Evolutionary conservation across 2,329 filamentous ascomycete species (phyloP), one percentile per base, ranked within the genome.

Genomic region (Calonectria hawksworthii): DNA sequence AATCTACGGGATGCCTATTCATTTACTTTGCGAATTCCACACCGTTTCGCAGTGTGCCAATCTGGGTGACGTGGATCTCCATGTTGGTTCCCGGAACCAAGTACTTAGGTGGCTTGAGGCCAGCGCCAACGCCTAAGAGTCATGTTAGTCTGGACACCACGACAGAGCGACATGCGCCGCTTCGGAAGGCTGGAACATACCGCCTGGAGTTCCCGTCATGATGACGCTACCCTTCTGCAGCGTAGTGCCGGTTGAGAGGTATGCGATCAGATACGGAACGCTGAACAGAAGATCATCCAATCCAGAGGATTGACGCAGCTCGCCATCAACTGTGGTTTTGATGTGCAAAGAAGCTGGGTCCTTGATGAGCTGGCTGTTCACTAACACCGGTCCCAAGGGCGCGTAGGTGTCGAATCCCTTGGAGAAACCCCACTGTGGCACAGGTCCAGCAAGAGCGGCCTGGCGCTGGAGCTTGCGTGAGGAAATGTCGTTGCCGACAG

Each of bases 401-500:
- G 87, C 89, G 76, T 87, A 90, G 0, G 86, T 88, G 78, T 90
- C 88, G 2, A 86, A 83, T 0, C 85, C 87, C 78, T 90, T 90
- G 63, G 69, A 73, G 70, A 61, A 76, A 8, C 47, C 26, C 73
- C 89, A 86, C 47, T 76, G 74, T 1, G 72, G 72, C n/a, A 74
- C 66, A 8, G 28, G 26, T 1, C 72, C 72, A 2, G 66, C 67
- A 4, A 44, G 14, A 23, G 91, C 92, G 36, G 88, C 88, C 80
- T 91, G 89, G 72, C 93, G 83, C 79, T 90, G 89, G 51, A 84
- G 83, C 72, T 89, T 87, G 4, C 89, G 82, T 0, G 88, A 87
- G 2, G 88, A 88, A 23, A 90, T 79, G 74, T 90, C 89, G 80
- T 92, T 92, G 41, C 88, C 88, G 30, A 87, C 87, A 0, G 90